Base-by-base conservation (phyloP, 73 alveolate species). In the Stentor coeruleus region DNA sequence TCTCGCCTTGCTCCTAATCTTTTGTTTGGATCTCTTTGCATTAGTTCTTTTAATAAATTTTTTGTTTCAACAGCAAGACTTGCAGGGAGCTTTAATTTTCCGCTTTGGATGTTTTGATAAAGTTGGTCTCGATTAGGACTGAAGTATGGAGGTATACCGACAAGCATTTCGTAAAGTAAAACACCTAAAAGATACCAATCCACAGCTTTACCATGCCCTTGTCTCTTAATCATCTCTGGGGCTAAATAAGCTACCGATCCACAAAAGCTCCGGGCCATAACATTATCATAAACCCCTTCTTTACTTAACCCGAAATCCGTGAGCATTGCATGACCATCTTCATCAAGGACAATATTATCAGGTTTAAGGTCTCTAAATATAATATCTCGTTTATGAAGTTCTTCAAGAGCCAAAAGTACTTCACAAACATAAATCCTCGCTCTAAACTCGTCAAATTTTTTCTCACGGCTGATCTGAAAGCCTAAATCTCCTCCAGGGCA, bases 401-500 rank as follows among this genome's bases (percentile, higher is more conserved):
- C 93, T 82, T 97, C 99, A 38, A 97, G 80, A 0, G 99, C 99
- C 58, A 97, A 86, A 33, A 97, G 58, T 3, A 97, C 92, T 89
- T 97, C 99, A 81, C 97, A 83, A 28, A 95, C 84, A 84, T 93
- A 96, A 86, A 94, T 85, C 79, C 92, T 87, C 0, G 99, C 98
- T 59, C 89, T 92, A 82, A 83, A 85, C 84, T 93, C 98, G 6
- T 92, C 87, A 80, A 93, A 86, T 30, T 90, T 84, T 37, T 95
- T 94, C 82, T 94, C 98, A 36, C 85, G 86, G 41, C 90, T 91
- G 49, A 97, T 88, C 75, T 94, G 93, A 59, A 90, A 89, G 4
- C 95, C 94, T 40, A 97, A 88, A 79, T 96, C 99, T 3, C 99
- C 99, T 14, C 99, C 99, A 14, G 98, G 97, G 80, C 99, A 96